A percentile compares a stretch with the other conserved stretches of the same genome.
Conservation (phyloP, 257 asterid genomes). For the Nicotiana undulata region DNA sequence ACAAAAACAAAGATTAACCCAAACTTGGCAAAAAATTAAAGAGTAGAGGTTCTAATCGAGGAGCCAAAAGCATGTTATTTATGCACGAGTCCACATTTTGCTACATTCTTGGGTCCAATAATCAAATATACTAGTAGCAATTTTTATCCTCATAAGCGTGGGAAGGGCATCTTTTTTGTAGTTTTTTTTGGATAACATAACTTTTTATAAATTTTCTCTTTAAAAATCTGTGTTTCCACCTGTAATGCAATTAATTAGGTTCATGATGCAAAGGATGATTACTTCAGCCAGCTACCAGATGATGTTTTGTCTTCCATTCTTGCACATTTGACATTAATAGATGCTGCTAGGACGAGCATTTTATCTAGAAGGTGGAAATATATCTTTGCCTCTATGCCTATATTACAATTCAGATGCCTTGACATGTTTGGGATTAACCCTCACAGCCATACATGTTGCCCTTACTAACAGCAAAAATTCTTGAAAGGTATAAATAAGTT, state of each 20-base stretch:
- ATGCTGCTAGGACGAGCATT: background rate
- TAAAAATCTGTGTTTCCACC: background rate
- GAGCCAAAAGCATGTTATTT: background rate
- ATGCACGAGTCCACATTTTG: background rate
- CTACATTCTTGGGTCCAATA: background rate
- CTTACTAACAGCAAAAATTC: background rate
- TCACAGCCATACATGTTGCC: background rate
- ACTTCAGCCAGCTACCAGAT: background rate
- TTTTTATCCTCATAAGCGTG: background rate
- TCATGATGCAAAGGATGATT: background rate
- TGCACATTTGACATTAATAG: background rate
- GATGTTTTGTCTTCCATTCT: background rate
- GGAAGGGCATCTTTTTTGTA: background rate
- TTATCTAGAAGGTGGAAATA: background rate
- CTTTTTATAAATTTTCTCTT: background rate
- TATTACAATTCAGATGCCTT: background rate
- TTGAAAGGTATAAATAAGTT: background rate
- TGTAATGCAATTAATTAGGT: background rate
- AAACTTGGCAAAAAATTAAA: background rate
- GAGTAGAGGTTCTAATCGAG: background rate
- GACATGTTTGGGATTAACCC: background rate
- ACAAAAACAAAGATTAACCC: background rate
- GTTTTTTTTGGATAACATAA: background rate
- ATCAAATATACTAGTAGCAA: background rate
- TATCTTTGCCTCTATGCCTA: background rate